Evolutionary conservation across 129 eudicot species (phyloP).

Genomic region (Pseudognaphalium luteoalbum): DNA sequence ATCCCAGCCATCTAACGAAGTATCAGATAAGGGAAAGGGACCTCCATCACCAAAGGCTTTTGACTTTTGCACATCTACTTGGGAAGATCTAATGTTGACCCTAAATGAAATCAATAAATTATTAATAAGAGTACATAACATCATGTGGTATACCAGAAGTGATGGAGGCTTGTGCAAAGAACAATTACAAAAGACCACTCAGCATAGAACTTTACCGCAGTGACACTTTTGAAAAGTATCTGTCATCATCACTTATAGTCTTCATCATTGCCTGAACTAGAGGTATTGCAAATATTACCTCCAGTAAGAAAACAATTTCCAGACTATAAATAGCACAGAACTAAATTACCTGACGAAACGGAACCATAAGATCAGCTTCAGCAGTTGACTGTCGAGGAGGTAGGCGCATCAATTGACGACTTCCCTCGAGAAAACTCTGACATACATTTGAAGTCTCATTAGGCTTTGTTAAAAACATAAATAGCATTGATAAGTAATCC

Average conservation of each 20-base stretch:
- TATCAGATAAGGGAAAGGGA: conserved; percentile 48
- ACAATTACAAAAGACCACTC: background rate
- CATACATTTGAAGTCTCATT: conserved; percentile 18
- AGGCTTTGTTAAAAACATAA: background rate
- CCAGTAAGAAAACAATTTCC: background rate
- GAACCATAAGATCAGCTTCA: conserved; percentile 97
- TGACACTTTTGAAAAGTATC: conserved; percentile 77
- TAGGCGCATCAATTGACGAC: conserved; percentile 86
- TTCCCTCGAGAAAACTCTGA: conserved; percentile 87
- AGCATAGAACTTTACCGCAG: conserved; percentile 50
- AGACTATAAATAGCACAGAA: background rate
- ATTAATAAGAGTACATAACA: background rate
- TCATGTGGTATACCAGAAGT: background rate
- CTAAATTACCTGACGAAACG: conserved; percentile 71
- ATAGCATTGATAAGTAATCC: background rate
- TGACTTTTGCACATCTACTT: conserved; percentile 57
- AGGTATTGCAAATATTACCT: conserved; percentile 10
- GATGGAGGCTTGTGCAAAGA: background rate
- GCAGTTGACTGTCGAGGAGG: conserved; percentile 98
- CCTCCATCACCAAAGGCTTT: conserved; percentile 55
- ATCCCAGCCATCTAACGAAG: conserved; percentile 87
- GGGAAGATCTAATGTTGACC: conserved; percentile 61
- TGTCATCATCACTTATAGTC: conserved; percentile 89
- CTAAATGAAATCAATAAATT: conserved; percentile 47
- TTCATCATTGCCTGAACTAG: conserved; percentile 74